Base-by-base conservation (phyloP, 371 early-diverging fungal species). In the Synchytrium microbalum region DNA sequence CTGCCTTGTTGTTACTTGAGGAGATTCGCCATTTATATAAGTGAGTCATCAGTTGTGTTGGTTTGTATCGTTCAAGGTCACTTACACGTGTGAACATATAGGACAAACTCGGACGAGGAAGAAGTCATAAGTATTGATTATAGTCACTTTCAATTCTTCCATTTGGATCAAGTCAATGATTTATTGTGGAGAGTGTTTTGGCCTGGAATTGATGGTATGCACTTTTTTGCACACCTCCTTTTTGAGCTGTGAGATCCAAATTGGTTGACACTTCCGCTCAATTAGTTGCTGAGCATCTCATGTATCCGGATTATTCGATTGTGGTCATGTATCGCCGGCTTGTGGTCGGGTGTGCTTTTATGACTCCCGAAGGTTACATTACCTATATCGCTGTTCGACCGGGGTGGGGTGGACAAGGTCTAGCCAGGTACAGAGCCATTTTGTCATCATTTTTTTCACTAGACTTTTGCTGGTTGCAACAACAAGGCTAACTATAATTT, bases 301-400 rank as follows among this genome's bases (percentile, higher is more conserved):
- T 79, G 58, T 89, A 80, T 64, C 96, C 96, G 0, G 95, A 95
- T 65, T 93, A 84, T 73, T 86, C 90, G 46, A 77, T 96, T 5
- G 86, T 96, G 1, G 92, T 89, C 0, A 70, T 92, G 16, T 93
- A 95, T 76, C 78, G 87, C 52, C 68, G 81, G 23, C 68, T 78
- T 3, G 88, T 92, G 0, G 80, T 94, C 52, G 96, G 92, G 8
- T 92, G 93, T 76, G 95, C 91, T 0, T 91, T 96, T 67, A 89
- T 93, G 84, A 91, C 94, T 1, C 95, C 96, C 0, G 92, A 92
- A 38, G 91, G 89, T 2, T 96, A 96, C 68, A 84, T 95, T 38
- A 88, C 95, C 10, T 96, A 92, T 67, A 78, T 96, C 56, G 89
- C 88, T 14, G 95, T 96, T 5, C 72, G 81, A 1, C 85, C 88